Percentiles rank a stretch among this genome's conserved stretches.
Evolutionary conservation across 2,329 filamentous ascomycete genomes (phyloP).

Genomic region (Madurella fahalii): DNA sequence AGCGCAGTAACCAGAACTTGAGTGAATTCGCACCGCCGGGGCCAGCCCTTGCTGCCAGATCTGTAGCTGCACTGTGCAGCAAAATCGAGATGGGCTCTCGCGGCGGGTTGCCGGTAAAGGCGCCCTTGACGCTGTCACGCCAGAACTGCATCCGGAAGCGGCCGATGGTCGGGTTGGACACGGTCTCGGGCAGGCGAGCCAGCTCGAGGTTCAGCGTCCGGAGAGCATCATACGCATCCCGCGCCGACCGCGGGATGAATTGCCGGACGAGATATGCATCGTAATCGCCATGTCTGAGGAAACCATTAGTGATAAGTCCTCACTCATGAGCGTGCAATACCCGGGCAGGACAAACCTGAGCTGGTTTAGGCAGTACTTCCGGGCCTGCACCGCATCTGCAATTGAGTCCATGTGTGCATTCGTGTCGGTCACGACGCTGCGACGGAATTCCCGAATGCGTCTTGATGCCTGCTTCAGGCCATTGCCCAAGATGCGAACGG

Average conservation of each 20-base stretch:
- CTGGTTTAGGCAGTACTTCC: conserved; percentile 52
- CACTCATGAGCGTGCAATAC: not conserved
- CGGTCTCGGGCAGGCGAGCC: conserved; percentile 82
- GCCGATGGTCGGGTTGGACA: conserved; percentile 82
- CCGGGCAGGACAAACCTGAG: conserved; percentile 28
- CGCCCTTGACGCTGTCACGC: conserved; percentile 76
- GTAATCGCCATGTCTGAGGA: conserved; percentile 73
- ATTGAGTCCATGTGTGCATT: conserved; percentile 43
- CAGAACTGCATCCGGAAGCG: conserved; percentile 92
- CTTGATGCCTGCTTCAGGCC: conserved; percentile 34
- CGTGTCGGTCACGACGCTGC: conserved; percentile 42
- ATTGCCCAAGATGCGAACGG: conserved; percentile 34
- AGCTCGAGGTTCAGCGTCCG: conserved; percentile 92
- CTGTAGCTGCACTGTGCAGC: conserved; percentile 66
- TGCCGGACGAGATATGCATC: conserved; percentile 82
- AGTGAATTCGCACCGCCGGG: conserved; percentile 46
- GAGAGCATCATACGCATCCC: conserved; percentile 83
- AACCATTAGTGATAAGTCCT: not conserved
- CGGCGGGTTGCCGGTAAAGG: conserved; percentile 72
- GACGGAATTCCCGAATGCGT: conserved; percentile 22
- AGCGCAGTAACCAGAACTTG: conserved; percentile 69
- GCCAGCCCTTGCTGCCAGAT: conserved; percentile 47
- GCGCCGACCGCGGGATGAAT: conserved; percentile 71
- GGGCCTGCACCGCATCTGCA: conserved; percentile 49
- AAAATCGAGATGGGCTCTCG: conserved; percentile 89